Percentiles rank a stretch among this genome's conserved stretches.
These are phyloP conservation scores for Angomonas ambiguus DNA, from an alignment of 208 protist species.

Conservation along the genomic window DNA sequence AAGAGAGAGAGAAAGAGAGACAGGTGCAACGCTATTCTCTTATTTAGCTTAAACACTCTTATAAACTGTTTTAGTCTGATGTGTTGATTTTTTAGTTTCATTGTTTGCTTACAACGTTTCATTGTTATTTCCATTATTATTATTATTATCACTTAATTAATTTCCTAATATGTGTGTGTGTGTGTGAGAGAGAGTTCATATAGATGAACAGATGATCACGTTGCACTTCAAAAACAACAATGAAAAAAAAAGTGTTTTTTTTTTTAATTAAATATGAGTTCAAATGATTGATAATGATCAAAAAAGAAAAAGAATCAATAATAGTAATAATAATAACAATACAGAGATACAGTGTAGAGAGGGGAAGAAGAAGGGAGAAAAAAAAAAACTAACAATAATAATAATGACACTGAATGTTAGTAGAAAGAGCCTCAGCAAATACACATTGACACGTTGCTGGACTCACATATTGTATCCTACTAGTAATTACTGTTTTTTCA, in stretches of 20 bases:
- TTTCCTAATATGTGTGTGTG: neutral
- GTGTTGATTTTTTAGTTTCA: neutral
- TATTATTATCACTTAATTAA: neutral
- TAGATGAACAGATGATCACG: neutral
- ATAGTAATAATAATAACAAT: slow-evolving; percentile 19
- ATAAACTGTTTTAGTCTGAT: neutral
- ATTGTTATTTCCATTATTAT: neutral
- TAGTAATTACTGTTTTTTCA: neutral
- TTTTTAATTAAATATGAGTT: too few species aligned
- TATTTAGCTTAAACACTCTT: too few species aligned
- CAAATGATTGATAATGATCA: too few species aligned
- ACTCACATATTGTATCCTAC: neutral
- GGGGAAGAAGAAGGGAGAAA: slow-evolving; percentile 18
- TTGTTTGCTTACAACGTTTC: neutral
- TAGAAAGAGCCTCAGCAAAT: neutral
- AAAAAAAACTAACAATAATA: slow-evolving; percentile 11
- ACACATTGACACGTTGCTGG: neutral
- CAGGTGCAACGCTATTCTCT: too few species aligned
- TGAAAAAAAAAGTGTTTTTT: slow-evolving; percentile 12
- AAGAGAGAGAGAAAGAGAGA: neutral
- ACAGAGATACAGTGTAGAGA: slow-evolving; percentile 17
- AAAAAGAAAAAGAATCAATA: slow-evolving; percentile 10
- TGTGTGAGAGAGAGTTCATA: neutral
- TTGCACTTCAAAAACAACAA: neutral
- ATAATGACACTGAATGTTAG: neutral